These are phyloP conservation scores for Chlorella vulgaris DNA, from an alignment of 139 green algal genomes.

Conservation along the genomic window DNA sequence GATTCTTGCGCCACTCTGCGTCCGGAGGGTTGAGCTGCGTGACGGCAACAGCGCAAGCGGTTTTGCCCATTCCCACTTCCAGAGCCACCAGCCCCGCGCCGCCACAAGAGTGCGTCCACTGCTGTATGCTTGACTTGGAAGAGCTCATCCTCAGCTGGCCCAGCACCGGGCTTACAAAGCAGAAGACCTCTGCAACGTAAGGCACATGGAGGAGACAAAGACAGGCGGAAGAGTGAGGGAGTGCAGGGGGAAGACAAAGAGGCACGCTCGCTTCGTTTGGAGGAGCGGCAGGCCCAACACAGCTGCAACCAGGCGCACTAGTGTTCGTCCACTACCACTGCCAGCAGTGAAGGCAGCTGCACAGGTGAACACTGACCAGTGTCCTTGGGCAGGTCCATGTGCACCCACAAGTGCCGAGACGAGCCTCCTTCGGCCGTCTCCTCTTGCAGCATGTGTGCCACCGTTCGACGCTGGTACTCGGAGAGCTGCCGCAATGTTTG, in stretches of 20 bases:
- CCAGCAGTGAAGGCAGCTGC: too few species aligned
- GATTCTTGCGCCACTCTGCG: constrained; percentile 11
- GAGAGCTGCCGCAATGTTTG: constrained; percentile 8
- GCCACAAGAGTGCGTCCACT: constrained; percentile 12
- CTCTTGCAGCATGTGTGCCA: constrained; percentile 29
- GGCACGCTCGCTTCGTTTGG: not conserved
- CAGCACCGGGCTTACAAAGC: constrained; percentile 7
- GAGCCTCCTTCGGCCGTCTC: constrained; percentile 32
- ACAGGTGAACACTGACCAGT: too few species aligned
- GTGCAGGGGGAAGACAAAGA: not conserved
- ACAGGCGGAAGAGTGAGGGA: too few species aligned
- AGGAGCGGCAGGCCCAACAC: too few species aligned
- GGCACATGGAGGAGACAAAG: too few species aligned
- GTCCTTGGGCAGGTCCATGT: constrained; percentile 3
- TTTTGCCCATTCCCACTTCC: constrained; percentile 48
- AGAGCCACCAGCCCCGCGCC: constrained; percentile 20
- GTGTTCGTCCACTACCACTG: too few species aligned
- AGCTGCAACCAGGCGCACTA: too few species aligned
- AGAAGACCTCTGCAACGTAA: not conserved
- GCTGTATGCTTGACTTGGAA: constrained; percentile 26
- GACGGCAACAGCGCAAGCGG: constrained; percentile 14
- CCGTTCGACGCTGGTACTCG: constrained; percentile 18
- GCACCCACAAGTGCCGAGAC: constrained; percentile 25
- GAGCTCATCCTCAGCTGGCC: constrained; percentile 13
- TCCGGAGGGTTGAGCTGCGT: constrained; percentile 28